Evolutionary conservation across 331 rosid genomes (phyloP), one percentile per base, ranked within the genome.

Genomic region (Malus hybrid): DNA sequence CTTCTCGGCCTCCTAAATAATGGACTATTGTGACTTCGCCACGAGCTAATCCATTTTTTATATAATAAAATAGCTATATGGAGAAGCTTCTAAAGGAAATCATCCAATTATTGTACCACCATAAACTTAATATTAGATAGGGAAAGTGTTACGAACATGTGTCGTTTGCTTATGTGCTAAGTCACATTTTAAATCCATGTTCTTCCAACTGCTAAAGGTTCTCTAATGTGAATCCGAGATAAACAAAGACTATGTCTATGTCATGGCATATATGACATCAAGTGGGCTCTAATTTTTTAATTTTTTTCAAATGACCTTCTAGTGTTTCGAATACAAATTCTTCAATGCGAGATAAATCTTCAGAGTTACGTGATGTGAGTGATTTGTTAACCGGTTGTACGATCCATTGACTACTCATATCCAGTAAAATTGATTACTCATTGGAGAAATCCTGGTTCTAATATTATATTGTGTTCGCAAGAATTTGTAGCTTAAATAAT

Each of bases 1-100:
- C 0, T 44, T 44, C 15, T 11, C 0, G 0, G 2, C 15, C 5
- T 0, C 50, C 50, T 3, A 44, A 44, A 11, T 44, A 11, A 0
- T 44, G 15, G 1, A 44, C 0, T 10, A 0, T 44, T 44, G 0
- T 3, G 48, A 42, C 48, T 42, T 42, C 5, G 5, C 14, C 48
- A 42, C 48, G 1, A 42, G 50, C 50, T 11, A 44, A 5, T 44
- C 5, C 5, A 0, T 11, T 11, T 11, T 42, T 3, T 3, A 42
- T 3, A 44, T 11, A 44, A 44, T 0, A 44, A 44, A 10, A 42
- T 11, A 44, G 50, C 50, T 44, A 44, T 50, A 50, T 52, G 32
- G 32, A 3, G 31, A 60, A 60, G 31, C 18, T 60, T 60, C 32
- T 12, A 24, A 28, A 12, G 33, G 33, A 61, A 61, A 61, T 22